Percentiles rank a stretch among this genome's conserved stretches.
Conservation (phyloP, 2,329 filamentous ascomycete genomes). For the Aspergillus aculeatus region DNA sequence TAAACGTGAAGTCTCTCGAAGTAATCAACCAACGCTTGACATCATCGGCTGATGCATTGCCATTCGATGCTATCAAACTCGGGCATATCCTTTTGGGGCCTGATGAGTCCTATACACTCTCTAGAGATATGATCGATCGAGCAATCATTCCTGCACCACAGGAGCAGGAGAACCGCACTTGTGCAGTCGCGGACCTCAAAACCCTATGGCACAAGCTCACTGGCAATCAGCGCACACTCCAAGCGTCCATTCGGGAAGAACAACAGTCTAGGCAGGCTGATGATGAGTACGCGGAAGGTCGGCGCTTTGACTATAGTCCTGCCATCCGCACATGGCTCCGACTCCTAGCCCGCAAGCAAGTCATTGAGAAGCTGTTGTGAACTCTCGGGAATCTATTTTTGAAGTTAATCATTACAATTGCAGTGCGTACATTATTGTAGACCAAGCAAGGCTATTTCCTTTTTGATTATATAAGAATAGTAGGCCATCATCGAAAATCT, state of each 20-base stretch:
- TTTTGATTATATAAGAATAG: neutral
- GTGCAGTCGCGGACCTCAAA: slow-evolving; percentile 32
- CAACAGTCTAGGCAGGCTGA: slow-evolving; percentile 39
- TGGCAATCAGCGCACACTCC: slow-evolving; percentile 33
- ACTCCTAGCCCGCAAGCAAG: slow-evolving; percentile 65
- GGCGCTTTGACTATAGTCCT: slow-evolving; percentile 64
- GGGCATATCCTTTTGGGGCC: slow-evolving; percentile 29
- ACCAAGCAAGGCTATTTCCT: too few species aligned
- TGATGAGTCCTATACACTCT: slow-evolving; percentile 41
- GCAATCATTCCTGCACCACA: slow-evolving; percentile 27
- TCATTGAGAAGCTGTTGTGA: slow-evolving; percentile 45
- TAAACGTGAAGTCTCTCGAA: slow-evolving; percentile 48
- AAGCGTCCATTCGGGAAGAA: slow-evolving; percentile 40
- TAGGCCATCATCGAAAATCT: neutral
- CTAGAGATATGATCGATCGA: slow-evolving; percentile 33
- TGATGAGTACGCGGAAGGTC: slow-evolving; percentile 42
- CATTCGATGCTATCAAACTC: slow-evolving; percentile 8
- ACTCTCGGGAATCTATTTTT: neutral
- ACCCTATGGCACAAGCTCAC: slow-evolving; percentile 29
- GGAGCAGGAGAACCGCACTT: slow-evolving; percentile 23
- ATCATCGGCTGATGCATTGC: slow-evolving; percentile 6
- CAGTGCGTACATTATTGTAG: neutral
- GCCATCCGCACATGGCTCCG: slow-evolving; percentile 68
- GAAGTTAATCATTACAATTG: neutral
- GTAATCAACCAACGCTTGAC: slow-evolving; percentile 34